A percentile compares a stretch with the other conserved stretches of the same genome.
Conservation (phyloP, 78 protist genomes). For the Dictyostelium citrinum region DNA sequence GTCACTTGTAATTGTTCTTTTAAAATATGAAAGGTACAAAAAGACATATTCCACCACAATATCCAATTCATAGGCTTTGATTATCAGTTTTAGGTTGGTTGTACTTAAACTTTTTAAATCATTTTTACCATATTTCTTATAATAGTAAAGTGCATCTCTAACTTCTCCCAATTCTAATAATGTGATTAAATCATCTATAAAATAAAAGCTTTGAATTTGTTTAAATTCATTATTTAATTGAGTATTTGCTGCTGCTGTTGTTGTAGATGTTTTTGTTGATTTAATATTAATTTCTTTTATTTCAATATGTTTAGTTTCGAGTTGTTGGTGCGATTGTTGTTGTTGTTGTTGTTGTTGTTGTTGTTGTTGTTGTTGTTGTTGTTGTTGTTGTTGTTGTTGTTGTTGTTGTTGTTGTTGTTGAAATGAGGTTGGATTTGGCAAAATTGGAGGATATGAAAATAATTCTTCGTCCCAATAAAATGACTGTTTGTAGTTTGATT, state of each 20-base stretch:
- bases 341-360: neutral
- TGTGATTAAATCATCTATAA: neutral
- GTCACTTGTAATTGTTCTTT: neutral
- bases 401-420: neutral
- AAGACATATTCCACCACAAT: neutral
- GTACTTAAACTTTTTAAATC: neutral
- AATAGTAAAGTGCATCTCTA: neutral
- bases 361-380: neutral
- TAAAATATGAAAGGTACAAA: neutral
- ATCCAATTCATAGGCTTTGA: neutral
- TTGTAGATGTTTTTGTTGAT: neutral
- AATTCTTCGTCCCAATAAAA: neutral
- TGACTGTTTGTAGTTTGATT: neutral
- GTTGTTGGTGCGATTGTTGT: neutral
- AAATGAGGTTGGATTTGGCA: neutral
- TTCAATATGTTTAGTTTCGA: too few species aligned
- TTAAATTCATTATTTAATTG: neutral
- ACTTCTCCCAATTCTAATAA: neutral
- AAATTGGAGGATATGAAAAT: neutral
- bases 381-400: neutral
- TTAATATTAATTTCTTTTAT: neutral
- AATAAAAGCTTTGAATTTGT: neutral
- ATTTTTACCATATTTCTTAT: neutral
- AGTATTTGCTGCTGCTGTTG: too few species aligned
- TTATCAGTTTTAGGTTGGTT: neutral